A percentile compares a stretch with the other conserved stretches of the same genome.
These are phyloP conservation scores for Inosperma sp. DNA, from an alignment of 768 basidiomycete species.

Conservation along the genomic window DNA sequence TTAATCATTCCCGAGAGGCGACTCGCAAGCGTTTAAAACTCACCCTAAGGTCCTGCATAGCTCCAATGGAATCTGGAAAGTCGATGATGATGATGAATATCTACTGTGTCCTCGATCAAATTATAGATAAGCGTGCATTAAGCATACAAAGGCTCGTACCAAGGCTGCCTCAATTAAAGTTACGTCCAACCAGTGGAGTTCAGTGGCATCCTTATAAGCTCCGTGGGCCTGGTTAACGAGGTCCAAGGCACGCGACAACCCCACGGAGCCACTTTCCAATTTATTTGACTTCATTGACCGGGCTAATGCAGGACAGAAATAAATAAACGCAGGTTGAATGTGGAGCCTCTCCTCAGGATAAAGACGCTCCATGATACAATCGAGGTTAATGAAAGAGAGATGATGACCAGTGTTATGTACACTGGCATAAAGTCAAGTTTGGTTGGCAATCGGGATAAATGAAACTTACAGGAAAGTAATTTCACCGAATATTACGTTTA, in stretches of 20 bases:
- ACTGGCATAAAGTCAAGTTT: constrained; percentile 36
- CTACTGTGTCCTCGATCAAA: constrained; percentile 74
- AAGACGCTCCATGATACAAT: constrained; percentile 49
- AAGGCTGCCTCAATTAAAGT: constrained; percentile 66
- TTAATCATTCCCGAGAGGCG: not conserved
- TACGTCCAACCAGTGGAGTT: constrained; percentile 51
- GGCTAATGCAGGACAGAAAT: constrained; percentile 64
- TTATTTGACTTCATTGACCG: constrained; percentile 71
- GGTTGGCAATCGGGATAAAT: not conserved
- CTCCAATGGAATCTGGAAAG: constrained; percentile 82
- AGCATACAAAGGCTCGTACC: no score
- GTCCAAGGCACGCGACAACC: constrained; percentile 54
- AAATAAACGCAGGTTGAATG: constrained; percentile 69
- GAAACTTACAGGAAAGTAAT: constrained; percentile 28
- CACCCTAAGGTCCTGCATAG: constrained; percentile 71
- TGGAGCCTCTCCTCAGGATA: constrained; percentile 47
- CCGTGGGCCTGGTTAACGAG: constrained; percentile 54
- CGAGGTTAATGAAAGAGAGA: constrained; percentile 64
- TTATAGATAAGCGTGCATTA: no score
- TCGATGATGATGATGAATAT: constrained; percentile 97
- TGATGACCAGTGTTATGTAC: constrained; percentile 60
- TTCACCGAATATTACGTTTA: constrained; percentile 22
- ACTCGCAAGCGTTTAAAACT: no score
- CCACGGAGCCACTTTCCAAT: constrained; percentile 48
- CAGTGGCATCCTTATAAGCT: constrained; percentile 49